Base-by-base conservation (phyloP, 331 rosid species). In the Stylosanthes scabra region DNA sequence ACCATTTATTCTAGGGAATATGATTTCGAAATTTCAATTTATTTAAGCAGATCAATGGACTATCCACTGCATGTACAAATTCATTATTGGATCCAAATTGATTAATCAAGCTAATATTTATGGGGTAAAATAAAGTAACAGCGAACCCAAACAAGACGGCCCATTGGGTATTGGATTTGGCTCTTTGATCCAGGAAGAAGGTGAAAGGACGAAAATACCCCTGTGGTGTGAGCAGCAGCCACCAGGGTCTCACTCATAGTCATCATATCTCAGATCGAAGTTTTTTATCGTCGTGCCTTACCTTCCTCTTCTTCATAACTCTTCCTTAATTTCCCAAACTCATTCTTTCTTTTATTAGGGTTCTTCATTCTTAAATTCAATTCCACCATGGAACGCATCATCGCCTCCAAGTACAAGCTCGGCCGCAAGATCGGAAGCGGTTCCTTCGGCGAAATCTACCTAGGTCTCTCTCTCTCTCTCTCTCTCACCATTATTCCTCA, bases 381-480 rank as follows among this genome's bases (percentile, higher is more conserved):
- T 49, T 49, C 51, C 7, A n/a, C 55, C 6, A 27, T 72, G 82
- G 82, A 78, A 25, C 82, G 82, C 68, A 39, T 93, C 80, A 83
- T 93, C 76, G 97, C 92, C 80, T 76, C 84, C 71, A 89, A 89
- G 83, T 93, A 78, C 88, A 93, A 89, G 85, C 93, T 91, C 31
- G 97, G 98, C 70, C 94, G 97, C 73, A 93, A 93, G 93, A 93
- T 93, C 92, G 98, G 98, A 52, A 91, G 98, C 78, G 98, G 97
- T 80, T 93, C 98, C 71, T 93, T 93, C 77, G 98, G 98, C 1
- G 97, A 93, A 88, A 93, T 93, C 74, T 93, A 78, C 60, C 96
- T 93, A 37, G 98, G 98, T 93, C 51, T 78, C 76, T 25, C 51
- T 54, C 50, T n/a, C n/a, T n/a, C n/a, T n/a, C n/a, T 70, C 34